These are phyloP conservation scores for Monosporascus sp. DNA, from an alignment of 2,329 filamentous ascomycete genomes.

Conservation along the genomic window DNA sequence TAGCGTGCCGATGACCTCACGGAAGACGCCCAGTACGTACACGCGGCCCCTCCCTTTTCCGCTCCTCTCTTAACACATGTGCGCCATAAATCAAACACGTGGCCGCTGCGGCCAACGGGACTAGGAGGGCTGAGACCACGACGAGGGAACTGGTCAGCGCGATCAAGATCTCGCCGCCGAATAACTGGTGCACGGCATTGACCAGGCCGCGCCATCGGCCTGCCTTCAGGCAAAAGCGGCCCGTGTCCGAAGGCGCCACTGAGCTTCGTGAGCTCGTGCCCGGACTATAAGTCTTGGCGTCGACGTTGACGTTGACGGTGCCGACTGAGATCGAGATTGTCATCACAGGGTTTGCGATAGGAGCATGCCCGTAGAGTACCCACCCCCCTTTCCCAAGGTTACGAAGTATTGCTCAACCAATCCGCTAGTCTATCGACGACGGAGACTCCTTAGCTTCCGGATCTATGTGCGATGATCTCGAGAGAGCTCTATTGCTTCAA, in stretches of 20 bases:
- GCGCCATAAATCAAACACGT: constrained; percentile 22
- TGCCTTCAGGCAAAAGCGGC: constrained; percentile 22
- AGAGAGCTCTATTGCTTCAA: neutral
- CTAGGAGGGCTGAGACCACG: constrained; percentile 20
- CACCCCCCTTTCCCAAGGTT: too few relatives aligned
- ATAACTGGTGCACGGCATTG: constrained; percentile 15
- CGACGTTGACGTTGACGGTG: constrained; percentile 33
- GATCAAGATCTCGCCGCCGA: constrained; percentile 18
- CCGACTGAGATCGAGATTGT: constrained; percentile 33
- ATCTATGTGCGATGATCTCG: neutral
- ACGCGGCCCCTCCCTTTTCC: neutral
- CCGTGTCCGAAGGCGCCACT: constrained; percentile 24
- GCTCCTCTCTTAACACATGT: constrained; percentile 10
- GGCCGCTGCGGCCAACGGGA: constrained; percentile 24
- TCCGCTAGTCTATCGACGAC: neutral
- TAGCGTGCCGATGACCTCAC: too few relatives aligned
- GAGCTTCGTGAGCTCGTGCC: constrained; percentile 27
- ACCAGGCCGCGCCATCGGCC: constrained; percentile 15
- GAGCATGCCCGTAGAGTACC: constrained; percentile 29
- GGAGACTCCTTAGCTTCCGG: neutral
- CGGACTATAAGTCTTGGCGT: constrained; percentile 31
- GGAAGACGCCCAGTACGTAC: too few relatives aligned
- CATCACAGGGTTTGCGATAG: constrained; percentile 35
- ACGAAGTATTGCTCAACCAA: neutral
- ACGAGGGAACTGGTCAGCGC: constrained; percentile 21